Evolutionary conservation across 139 green algal species (phyloP).

Genomic region (Closterium sp.): DNA sequence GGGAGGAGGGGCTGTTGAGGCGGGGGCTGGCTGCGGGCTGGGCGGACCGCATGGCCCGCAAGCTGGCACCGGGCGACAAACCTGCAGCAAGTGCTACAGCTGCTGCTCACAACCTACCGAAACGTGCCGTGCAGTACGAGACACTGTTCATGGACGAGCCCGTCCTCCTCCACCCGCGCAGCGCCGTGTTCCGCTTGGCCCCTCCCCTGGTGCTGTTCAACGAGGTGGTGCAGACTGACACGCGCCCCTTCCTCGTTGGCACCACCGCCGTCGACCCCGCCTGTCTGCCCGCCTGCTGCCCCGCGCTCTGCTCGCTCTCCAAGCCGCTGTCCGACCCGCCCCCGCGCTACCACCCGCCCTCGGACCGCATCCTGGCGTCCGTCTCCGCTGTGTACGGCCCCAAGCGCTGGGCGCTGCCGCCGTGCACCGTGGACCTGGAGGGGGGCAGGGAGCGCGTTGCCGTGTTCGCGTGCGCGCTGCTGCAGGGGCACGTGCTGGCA

Average conservation of each 20-base stretch:
- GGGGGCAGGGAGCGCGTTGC: conserved; percentile 43
- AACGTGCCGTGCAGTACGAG: conserved; percentile 66
- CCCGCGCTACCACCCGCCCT: conserved; percentile 44
- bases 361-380: conserved; percentile 47
- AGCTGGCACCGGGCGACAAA: conserved; percentile 23
- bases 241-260: conserved; percentile 80
- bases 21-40: conserved; percentile 77
- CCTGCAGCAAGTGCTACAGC: not conserved
- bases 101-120: conserved; percentile 28
- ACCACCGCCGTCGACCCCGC: conserved; percentile 16
- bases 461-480: conserved; percentile 79
- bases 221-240: conserved; percentile 68
- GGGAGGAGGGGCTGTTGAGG: conserved; percentile 60
- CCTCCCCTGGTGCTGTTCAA: conserved; percentile 81
- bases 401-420: not conserved
- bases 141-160: conserved; percentile 56
- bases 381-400: not conserved
- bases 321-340: conserved; percentile 42
- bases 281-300: conserved; percentile 34
- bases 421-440: not conserved
- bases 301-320: conserved; percentile 33
- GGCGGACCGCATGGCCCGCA: conserved; percentile 71
- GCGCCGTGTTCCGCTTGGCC: conserved; percentile 59
- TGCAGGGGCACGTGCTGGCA: conserved; percentile 67
- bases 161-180: conserved; percentile 88